Conservation (phyloP, 2,329 filamentous ascomycete species). For the Botrytis paeoniae region DNA sequence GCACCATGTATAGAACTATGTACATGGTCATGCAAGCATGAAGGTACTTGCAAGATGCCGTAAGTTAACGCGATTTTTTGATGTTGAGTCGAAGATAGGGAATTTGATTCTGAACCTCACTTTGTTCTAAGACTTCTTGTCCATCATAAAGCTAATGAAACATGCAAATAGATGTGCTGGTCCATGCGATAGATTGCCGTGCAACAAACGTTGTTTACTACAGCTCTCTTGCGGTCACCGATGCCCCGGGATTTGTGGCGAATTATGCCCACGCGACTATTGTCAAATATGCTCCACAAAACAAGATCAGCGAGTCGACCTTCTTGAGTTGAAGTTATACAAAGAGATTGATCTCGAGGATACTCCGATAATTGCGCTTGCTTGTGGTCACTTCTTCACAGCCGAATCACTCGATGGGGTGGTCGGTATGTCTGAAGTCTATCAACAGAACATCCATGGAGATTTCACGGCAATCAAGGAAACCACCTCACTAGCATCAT, state of each 20-base stretch:
- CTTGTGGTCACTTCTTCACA: conserved; percentile 63
- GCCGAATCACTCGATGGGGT: conserved; percentile 57
- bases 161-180: conserved; percentile 51
- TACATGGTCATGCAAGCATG: conserved; percentile 54
- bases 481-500: conserved; percentile 28
- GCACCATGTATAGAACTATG: conserved; percentile 58
- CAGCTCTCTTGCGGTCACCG: conserved; percentile 57
- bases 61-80: not conserved
- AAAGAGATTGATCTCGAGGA: conserved; percentile 55
- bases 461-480: conserved; percentile 34
- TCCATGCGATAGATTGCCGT: conserved; percentile 66
- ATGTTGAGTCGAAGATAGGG: not conserved
- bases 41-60: conserved; percentile 41
- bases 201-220: conserved; percentile 55
- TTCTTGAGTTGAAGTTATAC: conserved; percentile 53
- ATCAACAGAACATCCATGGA: conserved; percentile 33
- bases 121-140: not conserved
- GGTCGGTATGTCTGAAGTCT: conserved; percentile 47
- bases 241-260: conserved; percentile 65
- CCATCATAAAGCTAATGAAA: not conserved
- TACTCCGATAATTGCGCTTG: conserved; percentile 59
- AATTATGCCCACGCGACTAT: conserved; percentile 53
- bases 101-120: not conserved
- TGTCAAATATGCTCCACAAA: conserved; percentile 55
- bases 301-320: conserved; percentile 51